Conservation (phyloP, 1,284 basidiomycete genomes). For the Pseudozyma sp. region DNA sequence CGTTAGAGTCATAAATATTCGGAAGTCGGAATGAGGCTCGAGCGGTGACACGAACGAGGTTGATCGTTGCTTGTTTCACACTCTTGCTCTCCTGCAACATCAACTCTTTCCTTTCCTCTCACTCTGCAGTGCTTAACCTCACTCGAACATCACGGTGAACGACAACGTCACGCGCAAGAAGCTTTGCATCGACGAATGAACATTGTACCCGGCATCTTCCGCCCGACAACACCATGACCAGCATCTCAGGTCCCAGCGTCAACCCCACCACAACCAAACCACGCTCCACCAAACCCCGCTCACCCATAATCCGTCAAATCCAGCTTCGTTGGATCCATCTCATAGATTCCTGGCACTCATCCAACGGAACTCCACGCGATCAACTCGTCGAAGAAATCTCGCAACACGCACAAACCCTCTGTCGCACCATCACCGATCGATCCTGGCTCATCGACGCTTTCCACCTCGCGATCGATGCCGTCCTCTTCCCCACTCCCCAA, state of each 20-base stretch:
- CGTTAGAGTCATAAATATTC: not conserved
- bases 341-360: conserved; percentile 31
- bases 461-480: conserved; percentile 28
- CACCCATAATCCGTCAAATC: not conserved
- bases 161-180: not conserved
- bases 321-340: conserved; percentile 37
- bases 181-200: not conserved
- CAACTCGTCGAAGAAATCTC: conserved; percentile 38
- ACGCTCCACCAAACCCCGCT: not conserved
- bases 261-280: not conserved
- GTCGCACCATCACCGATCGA: conserved; percentile 20
- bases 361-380: conserved; percentile 5
- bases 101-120: not conserved
- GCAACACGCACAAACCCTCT: conserved; percentile 30
- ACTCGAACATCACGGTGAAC: not conserved
- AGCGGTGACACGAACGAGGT: not conserved
- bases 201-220: too few species aligned
- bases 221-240: conserved; percentile 1
- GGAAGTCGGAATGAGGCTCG: conserved; percentile 9
- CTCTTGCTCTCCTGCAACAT: not conserved
- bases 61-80: not conserved
- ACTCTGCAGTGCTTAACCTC: not conserved
- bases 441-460: conserved; percentile 36
- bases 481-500: conserved; percentile 8
- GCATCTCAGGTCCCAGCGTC: conserved; percentile 13